Evolutionary conservation across 345 rosid species (phyloP).

Genomic region (Heritiera littoralis): DNA sequence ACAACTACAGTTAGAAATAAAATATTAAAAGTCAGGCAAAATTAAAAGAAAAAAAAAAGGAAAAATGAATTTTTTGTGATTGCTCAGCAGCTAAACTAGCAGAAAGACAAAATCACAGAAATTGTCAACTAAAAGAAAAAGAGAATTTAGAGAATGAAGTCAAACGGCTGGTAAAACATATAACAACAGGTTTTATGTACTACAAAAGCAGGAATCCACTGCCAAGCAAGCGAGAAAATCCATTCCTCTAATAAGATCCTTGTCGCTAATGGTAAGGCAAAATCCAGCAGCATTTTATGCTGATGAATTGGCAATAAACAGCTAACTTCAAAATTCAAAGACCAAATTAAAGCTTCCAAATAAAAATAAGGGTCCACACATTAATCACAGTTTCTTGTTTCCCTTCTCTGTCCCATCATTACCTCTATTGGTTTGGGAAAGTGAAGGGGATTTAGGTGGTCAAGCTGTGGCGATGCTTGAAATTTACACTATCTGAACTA

Average conservation of each 20-base stretch:
- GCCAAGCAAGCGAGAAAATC: not conserved
- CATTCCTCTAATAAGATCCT: not conserved
- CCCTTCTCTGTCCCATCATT: not conserved
- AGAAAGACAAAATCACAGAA: not conserved
- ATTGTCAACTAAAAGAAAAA: not conserved
- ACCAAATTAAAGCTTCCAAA: not conserved
- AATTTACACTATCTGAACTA: not conserved
- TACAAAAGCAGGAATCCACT: not conserved
- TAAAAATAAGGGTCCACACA: not conserved
- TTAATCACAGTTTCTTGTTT: not conserved
- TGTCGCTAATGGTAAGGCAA: not conserved
- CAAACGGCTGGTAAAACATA: conserved; percentile 6
- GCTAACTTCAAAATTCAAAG: not conserved
- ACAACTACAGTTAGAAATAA: conserved; percentile 22
- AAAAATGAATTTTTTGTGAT: not conserved
- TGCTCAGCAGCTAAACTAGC: conserved; percentile 5
- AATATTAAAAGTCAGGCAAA: not conserved
- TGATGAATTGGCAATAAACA: conserved; percentile 10
- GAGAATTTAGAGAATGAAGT: not conserved
- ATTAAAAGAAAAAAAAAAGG: not conserved
- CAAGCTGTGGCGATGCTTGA: not conserved
- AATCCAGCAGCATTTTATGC: not conserved
- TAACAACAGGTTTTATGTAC: not conserved
- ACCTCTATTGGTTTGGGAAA: conserved; percentile 11
- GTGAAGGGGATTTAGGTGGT: not conserved